Percentiles rank a stretch among this genome's conserved stretches.
These are phyloP conservation scores for Paratinospora sagittata DNA, from an alignment of 164 flowering plant species.

Conservation along the genomic window DNA sequence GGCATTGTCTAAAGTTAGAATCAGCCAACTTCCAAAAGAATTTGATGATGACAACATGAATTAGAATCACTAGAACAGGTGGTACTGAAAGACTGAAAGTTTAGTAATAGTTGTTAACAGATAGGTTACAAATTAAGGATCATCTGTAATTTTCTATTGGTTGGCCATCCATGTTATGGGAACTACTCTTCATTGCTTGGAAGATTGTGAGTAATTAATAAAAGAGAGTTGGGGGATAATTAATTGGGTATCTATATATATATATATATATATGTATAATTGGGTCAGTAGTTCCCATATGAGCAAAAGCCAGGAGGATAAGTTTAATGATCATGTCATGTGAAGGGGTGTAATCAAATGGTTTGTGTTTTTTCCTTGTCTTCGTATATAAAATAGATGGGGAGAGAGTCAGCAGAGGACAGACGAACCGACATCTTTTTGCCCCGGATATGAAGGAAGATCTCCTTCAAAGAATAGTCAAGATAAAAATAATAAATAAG, in stretches of 20 bases:
- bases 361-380: slow-evolving; percentile 34
- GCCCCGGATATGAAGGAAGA: slow-evolving; percentile 40
- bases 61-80: not conserved
- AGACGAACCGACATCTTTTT: slow-evolving; percentile 32
- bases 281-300: no score
- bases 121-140: not conserved
- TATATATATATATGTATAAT: no score
- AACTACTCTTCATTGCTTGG: not conserved
- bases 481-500: slow-evolving; percentile 4
- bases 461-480: slow-evolving; percentile 21
- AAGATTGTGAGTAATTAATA: no score
- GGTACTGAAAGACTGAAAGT: no score
- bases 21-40: not conserved
- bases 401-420: slow-evolving; percentile 22
- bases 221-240: no score
- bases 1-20: slow-evolving; percentile 51
- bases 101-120: no score
- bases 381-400: slow-evolving; percentile 8
- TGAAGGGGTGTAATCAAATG: slow-evolving; percentile 22
- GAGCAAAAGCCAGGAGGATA: slow-evolving; percentile 17
- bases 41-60: not conserved
- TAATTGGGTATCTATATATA: no score
- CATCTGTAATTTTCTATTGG: slow-evolving; percentile 1
- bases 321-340: slow-evolving; percentile 15
- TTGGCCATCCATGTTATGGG: slow-evolving; percentile 5